These are phyloP conservation scores for Teratosphaeria gauchensis DNA, from an alignment of 2,329 filamentous ascomycete species.

Conservation along the genomic window DNA sequence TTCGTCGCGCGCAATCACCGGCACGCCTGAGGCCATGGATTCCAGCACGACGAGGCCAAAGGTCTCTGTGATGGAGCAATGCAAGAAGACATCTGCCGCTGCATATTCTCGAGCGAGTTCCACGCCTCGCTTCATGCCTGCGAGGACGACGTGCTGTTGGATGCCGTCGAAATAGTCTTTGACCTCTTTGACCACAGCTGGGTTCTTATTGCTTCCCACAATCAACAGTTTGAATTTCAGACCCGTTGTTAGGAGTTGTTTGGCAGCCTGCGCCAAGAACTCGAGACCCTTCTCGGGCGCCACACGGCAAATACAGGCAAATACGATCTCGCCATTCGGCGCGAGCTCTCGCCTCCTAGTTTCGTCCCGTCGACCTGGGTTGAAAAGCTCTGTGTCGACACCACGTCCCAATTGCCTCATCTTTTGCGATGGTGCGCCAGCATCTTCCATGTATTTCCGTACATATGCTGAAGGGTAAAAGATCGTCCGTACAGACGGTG, in stretches of 20 bases:
- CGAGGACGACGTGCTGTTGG: conserved; percentile 52
- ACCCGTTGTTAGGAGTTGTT: conserved; percentile 44
- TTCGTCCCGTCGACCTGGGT: conserved; percentile 44
- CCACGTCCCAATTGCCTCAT: conserved; percentile 54
- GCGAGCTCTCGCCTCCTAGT: conserved; percentile 35
- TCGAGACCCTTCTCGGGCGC: conserved; percentile 63
- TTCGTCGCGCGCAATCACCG: conserved; percentile 59
- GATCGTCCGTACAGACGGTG: conserved; percentile 52
- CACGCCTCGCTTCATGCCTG: conserved; percentile 53
- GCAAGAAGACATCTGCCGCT: conserved; percentile 58
- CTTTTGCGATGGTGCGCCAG: conserved; percentile 47
- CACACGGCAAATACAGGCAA: conserved; percentile 57
- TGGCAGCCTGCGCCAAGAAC: conserved; percentile 51
- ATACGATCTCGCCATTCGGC: conserved; percentile 53
- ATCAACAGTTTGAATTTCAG: conserved; percentile 56
- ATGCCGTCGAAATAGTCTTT: conserved; percentile 49
- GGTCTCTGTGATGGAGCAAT: conserved; percentile 63
- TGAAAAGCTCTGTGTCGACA: conserved; percentile 55
- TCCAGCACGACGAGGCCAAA: conserved; percentile 63
- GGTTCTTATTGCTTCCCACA: conserved; percentile 59
- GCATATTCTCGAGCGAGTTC: conserved; percentile 58
- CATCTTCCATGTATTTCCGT: conserved; percentile 48
- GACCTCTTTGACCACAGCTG: conserved; percentile 52
- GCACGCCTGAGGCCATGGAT: conserved; percentile 61
- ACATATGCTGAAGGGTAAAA: conserved; percentile 62